phyloP scores from a whole-genome alignment of 2,329 filamentous ascomycete genomes.

The Tolypocladium cylindrosporum region DNA sequence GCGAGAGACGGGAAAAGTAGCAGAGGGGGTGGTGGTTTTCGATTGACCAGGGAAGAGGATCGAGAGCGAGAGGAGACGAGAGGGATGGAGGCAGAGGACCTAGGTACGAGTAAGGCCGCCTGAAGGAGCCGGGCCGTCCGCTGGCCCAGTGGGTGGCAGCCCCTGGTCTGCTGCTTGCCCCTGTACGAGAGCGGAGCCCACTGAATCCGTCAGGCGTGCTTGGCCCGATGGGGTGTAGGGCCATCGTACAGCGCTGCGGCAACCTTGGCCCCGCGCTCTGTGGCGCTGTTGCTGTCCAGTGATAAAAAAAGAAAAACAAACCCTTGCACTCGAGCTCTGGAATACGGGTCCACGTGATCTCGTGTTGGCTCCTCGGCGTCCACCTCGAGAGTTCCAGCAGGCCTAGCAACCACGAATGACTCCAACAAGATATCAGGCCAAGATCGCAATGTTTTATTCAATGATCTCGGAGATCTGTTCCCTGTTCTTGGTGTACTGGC shows the following conservation, averaged over 20 bases:
- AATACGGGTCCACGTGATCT: slow-evolving; percentile 17
- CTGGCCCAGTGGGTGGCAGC: background rate
- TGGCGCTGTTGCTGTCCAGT: background rate
- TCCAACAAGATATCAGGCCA: background rate
- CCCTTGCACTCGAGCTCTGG: background rate
- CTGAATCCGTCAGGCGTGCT: background rate
- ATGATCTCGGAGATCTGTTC: too few relatives aligned
- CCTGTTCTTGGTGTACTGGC: too few relatives aligned
- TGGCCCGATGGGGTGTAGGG: background rate
- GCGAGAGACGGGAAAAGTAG: slow-evolving; percentile 8
- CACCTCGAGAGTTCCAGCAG: background rate
- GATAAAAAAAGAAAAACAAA: slow-evolving; percentile 5
- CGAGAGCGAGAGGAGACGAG: background rate
- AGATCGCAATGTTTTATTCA: too few relatives aligned
- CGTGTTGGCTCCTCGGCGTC: slow-evolving; percentile 12
- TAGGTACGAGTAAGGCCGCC: background rate
- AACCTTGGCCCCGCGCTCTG: background rate
- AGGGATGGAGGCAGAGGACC: background rate
- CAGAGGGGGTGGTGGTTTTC: background rate
- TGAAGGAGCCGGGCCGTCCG: background rate
- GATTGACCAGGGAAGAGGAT: slow-evolving; percentile 3
- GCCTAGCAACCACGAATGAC: background rate
- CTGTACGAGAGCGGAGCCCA: background rate
- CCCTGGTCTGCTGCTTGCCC: background rate
- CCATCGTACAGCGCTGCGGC: background rate